phyloP scores from a whole-genome alignment of 140 eudicot genomes.

The Flaveria floridana region DNA sequence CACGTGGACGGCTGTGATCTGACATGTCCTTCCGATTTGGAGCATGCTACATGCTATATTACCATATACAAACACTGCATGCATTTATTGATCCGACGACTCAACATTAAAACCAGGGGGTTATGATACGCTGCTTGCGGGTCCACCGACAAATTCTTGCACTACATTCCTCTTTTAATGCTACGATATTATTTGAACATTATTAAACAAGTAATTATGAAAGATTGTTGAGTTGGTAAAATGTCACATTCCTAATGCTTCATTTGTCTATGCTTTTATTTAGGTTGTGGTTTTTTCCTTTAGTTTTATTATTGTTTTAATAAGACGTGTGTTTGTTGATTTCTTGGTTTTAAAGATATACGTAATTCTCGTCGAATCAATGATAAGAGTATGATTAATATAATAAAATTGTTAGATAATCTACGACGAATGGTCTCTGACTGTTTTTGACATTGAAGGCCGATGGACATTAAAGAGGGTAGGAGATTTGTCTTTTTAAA shows the following conservation, averaged over 20 bases:
- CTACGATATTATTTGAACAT: not conserved
- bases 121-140: slow-evolving; percentile 4
- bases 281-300: not conserved
- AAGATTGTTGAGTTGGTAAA: slow-evolving; percentile 10
- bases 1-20: slow-evolving; percentile 36
- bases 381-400: not conserved
- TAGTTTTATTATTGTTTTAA: not conserved
- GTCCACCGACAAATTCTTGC: slow-evolving; percentile 18
- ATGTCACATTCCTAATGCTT: slow-evolving; percentile 12
- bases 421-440: no score
- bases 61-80: not conserved
- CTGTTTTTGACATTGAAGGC: no score
- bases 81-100: slow-evolving; percentile 31
- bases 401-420: not conserved
- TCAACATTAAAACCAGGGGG: not conserved
- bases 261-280: not conserved
- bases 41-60: slow-evolving; percentile 17
- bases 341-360: not conserved
- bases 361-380: not conserved
- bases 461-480: no score
- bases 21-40: slow-evolving; percentile 21
- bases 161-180: not conserved
- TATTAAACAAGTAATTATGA: not conserved
- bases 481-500: no score
- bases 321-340: not conserved